These are phyloP conservation scores for Candida sanyaensis DNA, from an alignment of 1,139 yeast genomes.

Conservation along the genomic window DNA sequence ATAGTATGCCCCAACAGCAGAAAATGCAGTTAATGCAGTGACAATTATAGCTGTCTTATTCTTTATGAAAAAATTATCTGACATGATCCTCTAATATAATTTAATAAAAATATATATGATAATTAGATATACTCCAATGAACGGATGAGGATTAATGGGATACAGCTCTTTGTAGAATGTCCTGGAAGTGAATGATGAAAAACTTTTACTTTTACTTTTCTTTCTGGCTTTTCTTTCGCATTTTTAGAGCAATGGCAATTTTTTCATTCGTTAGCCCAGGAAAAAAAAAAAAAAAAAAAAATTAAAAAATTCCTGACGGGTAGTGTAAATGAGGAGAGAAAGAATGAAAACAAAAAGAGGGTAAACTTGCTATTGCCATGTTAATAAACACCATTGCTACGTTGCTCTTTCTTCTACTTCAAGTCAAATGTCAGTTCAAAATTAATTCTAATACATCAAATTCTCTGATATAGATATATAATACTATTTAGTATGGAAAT, in stretches of 20 bases:
- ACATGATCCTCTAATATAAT: conserved; percentile 5
- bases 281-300: not conserved
- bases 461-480: too few species aligned
- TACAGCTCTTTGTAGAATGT: not conserved
- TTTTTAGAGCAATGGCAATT: conserved; percentile 1
- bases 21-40: conserved; percentile 62
- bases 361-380: too few species aligned
- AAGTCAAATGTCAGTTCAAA: too few species aligned
- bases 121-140: not conserved
- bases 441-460: too few species aligned
- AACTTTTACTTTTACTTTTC: not conserved
- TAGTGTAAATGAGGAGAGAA: not conserved
- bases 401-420: too few species aligned
- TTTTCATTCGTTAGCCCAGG: conserved; percentile 1
- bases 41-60: conserved; percentile 61
- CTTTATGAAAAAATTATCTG: conserved; percentile 47
- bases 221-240: not conserved
- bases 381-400: too few species aligned
- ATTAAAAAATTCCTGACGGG: not conserved
- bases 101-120: not conserved
- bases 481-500: too few species aligned
- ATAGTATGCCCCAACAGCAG: conserved; percentile 63
- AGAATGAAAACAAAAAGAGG: too few species aligned
- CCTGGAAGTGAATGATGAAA: not conserved
- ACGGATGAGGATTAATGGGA: not conserved